These are phyloP conservation scores for Phytophthora sp. DNA, from an alignment of 352 stramenopile species.

Conservation along the genomic window DNA sequence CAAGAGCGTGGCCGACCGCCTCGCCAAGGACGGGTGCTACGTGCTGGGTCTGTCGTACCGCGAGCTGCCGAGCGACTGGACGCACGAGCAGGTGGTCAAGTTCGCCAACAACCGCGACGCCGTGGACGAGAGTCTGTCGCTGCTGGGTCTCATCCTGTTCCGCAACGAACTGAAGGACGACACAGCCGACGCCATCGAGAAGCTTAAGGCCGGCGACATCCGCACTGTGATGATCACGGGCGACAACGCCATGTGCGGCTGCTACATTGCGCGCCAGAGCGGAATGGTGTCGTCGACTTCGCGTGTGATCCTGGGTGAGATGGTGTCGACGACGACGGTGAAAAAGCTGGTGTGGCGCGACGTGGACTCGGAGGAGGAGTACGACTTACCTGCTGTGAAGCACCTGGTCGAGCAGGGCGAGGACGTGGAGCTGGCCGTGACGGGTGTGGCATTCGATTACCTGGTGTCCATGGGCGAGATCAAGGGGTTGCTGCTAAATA, in stretches of 20 bases:
- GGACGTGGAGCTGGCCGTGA: constrained; percentile 68
- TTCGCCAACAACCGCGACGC: constrained; percentile 55
- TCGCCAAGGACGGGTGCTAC: constrained; percentile 77
- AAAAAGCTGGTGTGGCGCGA: constrained; percentile 54
- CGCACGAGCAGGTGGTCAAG: constrained; percentile 35
- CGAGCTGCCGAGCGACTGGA: constrained; percentile 44
- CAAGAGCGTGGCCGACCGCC: constrained; percentile 32
- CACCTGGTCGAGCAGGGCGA: constrained; percentile 31
- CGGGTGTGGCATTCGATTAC: constrained; percentile 74
- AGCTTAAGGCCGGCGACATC: constrained; percentile 71
- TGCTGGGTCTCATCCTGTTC: constrained; percentile 84
- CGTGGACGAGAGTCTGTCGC: constrained; percentile 71
- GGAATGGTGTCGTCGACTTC: constrained; percentile 44
- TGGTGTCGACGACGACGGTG: constrained; percentile 32
- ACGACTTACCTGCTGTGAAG: constrained; percentile 40
- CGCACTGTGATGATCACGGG: constrained; percentile 84
- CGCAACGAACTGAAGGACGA: constrained; percentile 84
- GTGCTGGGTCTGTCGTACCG: constrained; percentile 66
- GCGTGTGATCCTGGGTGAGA: constrained; percentile 49
- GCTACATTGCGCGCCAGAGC: constrained; percentile 53
- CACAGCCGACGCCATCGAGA: constrained; percentile 59
- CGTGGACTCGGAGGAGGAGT: constrained; percentile 47
- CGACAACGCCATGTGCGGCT: constrained; percentile 66
- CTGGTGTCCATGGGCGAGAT: constrained; percentile 67
- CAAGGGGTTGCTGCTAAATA: constrained; percentile 58